Evolutionary conservation across 129 eudicot genomes (phyloP), one percentile per base, ranked within the genome.

Genomic region (Erigeron canadensis): DNA sequence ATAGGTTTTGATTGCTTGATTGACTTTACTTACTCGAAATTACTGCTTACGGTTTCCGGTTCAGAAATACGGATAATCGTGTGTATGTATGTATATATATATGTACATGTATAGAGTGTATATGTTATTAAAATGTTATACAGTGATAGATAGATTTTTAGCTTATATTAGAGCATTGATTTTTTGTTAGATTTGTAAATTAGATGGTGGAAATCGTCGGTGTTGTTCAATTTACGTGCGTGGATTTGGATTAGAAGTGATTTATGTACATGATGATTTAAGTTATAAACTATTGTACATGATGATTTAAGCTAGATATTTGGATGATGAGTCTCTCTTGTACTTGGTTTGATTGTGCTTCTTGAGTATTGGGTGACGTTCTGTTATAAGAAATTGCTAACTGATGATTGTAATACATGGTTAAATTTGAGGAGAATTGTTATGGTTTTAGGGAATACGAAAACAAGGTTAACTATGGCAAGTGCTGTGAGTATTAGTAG

Each of bases 161-260:
- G 48, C 60, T 77, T 7, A 21, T 77, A 10, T 22, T 9, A 21
- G n/a, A 40, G 47, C 3, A 58, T 76, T 39, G 65, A 76, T 46
- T 68, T 46, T 45, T 37, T 59, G 38, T 16, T 68, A 44, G 38
- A 69, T 18, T 58, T 13, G 38, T 47, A 28, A 28, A 28, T 9
- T 61, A 19, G 65, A 61, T 16, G 13, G 1, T 60, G 22, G 48
- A 28, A 22, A 38, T 63, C 6, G 42, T 59, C 43, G 7, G 13
- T 37, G 59, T 39, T 47, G 63, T 46, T 68, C 2, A 63, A 58
- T 76, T 69, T 60, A 47, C 23, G 34, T 28, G 19, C 69, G 42
- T 68, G 63, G 55, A 46, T 37, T 76, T 9, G 75, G 68, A 45
- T 56, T 67, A 28, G 74, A 67, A 57, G 37, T 19, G 63, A 9